A percentile compares a stretch with the other conserved stretches of the same genome.
Evolutionary conservation across 2,329 filamentous ascomycete genomes (phyloP).

Genomic region (Claviceps humidiphila): DNA sequence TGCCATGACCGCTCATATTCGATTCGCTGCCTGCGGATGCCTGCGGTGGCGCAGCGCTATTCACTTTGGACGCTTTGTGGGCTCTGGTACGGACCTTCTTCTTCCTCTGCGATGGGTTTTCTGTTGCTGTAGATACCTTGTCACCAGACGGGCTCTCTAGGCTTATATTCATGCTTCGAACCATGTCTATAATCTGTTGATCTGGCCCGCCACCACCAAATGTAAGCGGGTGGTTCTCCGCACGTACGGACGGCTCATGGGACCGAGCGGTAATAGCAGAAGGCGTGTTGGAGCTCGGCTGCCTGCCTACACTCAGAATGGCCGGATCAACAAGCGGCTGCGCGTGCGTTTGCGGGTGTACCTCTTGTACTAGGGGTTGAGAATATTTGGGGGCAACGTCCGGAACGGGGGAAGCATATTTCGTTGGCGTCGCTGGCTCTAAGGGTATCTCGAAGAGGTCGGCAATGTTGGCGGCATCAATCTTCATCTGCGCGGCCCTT

Average conservation of each 20-base stretch:
- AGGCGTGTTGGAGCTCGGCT: constrained; percentile 19
- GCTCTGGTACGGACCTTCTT: constrained; percentile 17
- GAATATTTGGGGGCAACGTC: constrained; percentile 6
- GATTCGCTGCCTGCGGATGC: constrained; percentile 12
- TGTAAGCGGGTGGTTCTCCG: background rate
- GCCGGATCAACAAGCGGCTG: constrained; percentile 63
- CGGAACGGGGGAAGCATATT: constrained; percentile 14
- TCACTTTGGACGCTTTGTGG: constrained; percentile 18
- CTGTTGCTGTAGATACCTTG: constrained; percentile 10
- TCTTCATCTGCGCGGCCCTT: constrained; percentile 29
- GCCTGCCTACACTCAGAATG: constrained; percentile 55
- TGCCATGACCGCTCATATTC: constrained; percentile 25
- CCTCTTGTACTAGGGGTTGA: constrained; percentile 13
- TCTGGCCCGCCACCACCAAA: constrained; percentile 10
- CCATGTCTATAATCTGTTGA: constrained; percentile 13
- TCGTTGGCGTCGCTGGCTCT: constrained; percentile 16
- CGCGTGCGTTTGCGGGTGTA: constrained; percentile 15
- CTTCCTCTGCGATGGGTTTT: constrained; percentile 18
- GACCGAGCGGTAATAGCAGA: constrained; percentile 10
- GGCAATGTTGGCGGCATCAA: constrained; percentile 31
- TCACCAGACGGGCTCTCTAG: constrained; percentile 9
- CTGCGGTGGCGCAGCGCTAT: constrained; percentile 16
- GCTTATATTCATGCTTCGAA: constrained; percentile 14
- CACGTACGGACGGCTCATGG: constrained; percentile 4
- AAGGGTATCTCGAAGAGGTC: constrained; percentile 29